Evolutionary conservation across 2,329 filamentous ascomycete species (phyloP).

Genomic region (Ophiocordyceps unilateralis): DNA sequence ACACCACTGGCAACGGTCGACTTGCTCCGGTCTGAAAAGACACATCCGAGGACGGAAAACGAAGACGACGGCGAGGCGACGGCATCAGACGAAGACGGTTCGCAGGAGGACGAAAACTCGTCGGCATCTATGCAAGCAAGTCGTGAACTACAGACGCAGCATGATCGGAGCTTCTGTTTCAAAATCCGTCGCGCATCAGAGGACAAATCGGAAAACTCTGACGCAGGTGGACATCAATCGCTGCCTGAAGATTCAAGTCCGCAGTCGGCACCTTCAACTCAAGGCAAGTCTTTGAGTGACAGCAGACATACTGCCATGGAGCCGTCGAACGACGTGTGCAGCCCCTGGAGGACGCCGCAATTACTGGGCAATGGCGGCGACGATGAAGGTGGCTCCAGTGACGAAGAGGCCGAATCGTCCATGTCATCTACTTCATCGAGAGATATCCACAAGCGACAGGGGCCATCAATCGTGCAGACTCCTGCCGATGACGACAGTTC

Average conservation of each 20-base stretch:
- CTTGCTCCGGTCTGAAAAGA: no score
- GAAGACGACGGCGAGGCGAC: not conserved
- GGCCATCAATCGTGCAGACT: not conserved
- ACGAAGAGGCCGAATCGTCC: not conserved
- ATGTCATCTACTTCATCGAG: not conserved
- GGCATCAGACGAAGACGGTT: not conserved
- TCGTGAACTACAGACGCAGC: constrained; percentile 9
- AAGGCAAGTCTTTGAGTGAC: not conserved
- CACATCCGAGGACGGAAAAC: not conserved
- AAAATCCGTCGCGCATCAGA: constrained; percentile 6
- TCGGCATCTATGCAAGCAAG: not conserved
- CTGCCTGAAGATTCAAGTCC: not conserved
- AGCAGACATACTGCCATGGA: not conserved
- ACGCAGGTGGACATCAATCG: not conserved
- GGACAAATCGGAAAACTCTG: not conserved
- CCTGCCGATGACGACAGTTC: not conserved
- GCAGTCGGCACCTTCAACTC: not conserved
- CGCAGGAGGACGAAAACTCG: not conserved
- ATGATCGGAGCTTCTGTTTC: constrained; percentile 17
- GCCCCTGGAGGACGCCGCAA: not conserved
- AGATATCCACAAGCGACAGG: not conserved
- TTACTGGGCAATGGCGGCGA: not conserved
- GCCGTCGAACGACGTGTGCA: not conserved
- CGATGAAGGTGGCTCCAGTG: not conserved
- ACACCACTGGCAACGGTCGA: not conserved